phyloP scores from a whole-genome alignment of 164 flowering plant genomes.

The Taxillus chinensis region DNA sequence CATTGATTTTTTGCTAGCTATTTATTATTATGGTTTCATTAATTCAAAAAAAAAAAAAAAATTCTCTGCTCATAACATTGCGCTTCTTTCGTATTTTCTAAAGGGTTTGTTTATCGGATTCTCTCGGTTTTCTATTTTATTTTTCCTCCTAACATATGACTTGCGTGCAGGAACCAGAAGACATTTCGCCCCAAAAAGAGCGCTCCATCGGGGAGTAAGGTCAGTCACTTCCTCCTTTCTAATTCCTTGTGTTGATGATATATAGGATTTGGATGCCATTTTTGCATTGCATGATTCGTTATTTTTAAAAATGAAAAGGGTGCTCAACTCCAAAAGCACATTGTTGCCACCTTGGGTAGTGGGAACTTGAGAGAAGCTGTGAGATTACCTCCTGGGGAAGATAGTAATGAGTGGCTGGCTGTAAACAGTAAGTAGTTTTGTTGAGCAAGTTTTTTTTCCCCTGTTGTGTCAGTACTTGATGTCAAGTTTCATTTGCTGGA shows the following conservation, averaged over 20 bases:
- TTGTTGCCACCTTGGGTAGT: slow-evolving; percentile 70
- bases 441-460: background rate
- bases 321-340: slow-evolving; percentile 58
- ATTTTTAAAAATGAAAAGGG: slow-evolving; percentile 22
- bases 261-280: background rate
- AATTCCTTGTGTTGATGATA: background rate
- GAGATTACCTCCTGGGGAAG: slow-evolving; percentile 65
- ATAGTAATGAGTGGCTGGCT: slow-evolving; percentile 67
- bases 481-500: background rate
- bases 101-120: too few relatives aligned
- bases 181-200: slow-evolving; percentile 69
- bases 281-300: background rate
- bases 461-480: background rate
- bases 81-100: too few relatives aligned
- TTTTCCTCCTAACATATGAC: too few relatives aligned
- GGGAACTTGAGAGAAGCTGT: slow-evolving; percentile 79
- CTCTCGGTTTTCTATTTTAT: too few relatives aligned
- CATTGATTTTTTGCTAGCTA: too few relatives aligned
- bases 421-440: slow-evolving; percentile 39
- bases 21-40: too few relatives aligned
- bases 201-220: slow-evolving; percentile 62
- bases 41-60: too few relatives aligned
- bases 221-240: slow-evolving; percentile 7
- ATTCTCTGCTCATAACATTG: too few relatives aligned
- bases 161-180: slow-evolving; percentile 47